Evolutionary conservation across 768 basidiomycete genomes (phyloP).

Genomic region (Boletus pseudopeckii): DNA sequence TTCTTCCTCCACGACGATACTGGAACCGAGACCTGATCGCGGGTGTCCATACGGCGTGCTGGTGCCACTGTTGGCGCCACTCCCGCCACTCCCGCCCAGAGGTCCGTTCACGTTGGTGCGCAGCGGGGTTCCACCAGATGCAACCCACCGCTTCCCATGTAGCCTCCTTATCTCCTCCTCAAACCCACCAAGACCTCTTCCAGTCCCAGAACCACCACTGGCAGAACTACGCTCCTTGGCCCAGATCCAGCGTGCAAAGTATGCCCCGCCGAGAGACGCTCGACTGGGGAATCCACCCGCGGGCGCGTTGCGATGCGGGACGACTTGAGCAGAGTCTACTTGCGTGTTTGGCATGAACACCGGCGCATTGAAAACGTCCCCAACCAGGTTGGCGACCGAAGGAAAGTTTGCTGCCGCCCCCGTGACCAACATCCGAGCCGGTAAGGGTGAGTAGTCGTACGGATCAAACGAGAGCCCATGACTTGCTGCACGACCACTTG

Average conservation of each 20-base stretch:
- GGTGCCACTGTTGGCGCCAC: conserved; percentile 59
- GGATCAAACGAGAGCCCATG: conserved; percentile 75
- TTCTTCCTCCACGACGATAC: conserved; percentile 66
- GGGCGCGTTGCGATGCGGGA: conserved; percentile 70
- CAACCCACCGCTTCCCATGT: conserved; percentile 71
- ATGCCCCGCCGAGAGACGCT: conserved; percentile 70
- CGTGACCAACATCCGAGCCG: conserved; percentile 62
- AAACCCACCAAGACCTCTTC: conserved; percentile 52
- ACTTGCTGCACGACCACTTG: conserved; percentile 32
- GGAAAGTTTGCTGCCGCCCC: conserved; percentile 87
- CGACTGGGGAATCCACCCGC: conserved; percentile 65
- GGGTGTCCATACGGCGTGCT: conserved; percentile 64
- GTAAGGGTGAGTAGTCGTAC: conserved; percentile 66
- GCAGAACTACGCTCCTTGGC: conserved; percentile 50
- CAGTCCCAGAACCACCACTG: conserved; percentile 29
- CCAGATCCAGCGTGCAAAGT: conserved; percentile 86
- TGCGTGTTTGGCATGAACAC: conserved; percentile 74
- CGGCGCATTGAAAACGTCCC: conserved; percentile 80
- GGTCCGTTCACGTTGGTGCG: conserved; percentile 58
- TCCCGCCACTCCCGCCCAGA: conserved; percentile 34
- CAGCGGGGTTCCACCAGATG: conserved; percentile 53
- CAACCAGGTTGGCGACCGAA: conserved; percentile 71
- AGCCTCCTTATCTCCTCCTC: conserved; percentile 78
- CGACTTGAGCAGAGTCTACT: conserved; percentile 70
- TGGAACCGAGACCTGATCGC: conserved; percentile 49